A percentile compares a stretch with the other conserved stretches of the same genome.
phyloP scores from a whole-genome alignment of 495 filamentous ascomycete genomes.

The Tetracladium setigerum region DNA sequence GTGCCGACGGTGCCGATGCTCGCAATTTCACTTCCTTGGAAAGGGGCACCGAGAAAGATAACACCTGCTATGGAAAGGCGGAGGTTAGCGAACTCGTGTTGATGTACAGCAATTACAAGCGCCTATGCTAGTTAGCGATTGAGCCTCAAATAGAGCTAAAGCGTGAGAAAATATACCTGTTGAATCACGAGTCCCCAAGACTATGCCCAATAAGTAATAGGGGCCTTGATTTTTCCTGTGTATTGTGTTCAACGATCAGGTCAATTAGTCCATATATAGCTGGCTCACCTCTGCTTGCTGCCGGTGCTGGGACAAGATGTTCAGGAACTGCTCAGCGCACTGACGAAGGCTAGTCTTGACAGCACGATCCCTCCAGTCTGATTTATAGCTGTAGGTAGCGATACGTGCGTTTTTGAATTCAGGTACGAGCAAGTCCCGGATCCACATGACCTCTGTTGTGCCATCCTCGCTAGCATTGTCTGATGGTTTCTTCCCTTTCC shows the following conservation, averaged over 20 bases:
- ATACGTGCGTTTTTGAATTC: constrained; percentile 9
- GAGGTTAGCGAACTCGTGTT: neutral
- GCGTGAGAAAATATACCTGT: constrained; percentile 1
- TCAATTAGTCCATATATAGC: neutral
- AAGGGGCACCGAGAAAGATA: constrained; percentile 11
- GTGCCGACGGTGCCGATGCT: no score
- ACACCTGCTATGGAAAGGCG: constrained; percentile 7
- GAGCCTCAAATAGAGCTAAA: no score
- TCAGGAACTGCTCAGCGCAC: constrained; percentile 8
- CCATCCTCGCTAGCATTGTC: neutral
- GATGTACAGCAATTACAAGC: constrained; percentile 1
- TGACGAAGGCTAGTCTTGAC: constrained; percentile 8
- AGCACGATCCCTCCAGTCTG: constrained; percentile 7
- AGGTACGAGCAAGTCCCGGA: constrained; percentile 11
- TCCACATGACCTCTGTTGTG: constrained; percentile 9
- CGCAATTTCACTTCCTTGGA: constrained; percentile 11
- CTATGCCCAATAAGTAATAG: constrained; percentile 11
- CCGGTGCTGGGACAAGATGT: constrained; percentile 3
- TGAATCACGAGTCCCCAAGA: constrained; percentile 9
- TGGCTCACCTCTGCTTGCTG: constrained; percentile 1
- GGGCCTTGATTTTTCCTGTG: constrained; percentile 4
- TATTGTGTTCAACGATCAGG: neutral
- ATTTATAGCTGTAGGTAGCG: constrained; percentile 13
- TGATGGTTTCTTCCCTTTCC: neutral
- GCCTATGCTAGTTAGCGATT: constrained; percentile 2